Percentiles rank a stretch among this genome's conserved stretches.
phyloP scores from a whole-genome alignment of 352 stramenopile genomes.

The Pythium graminicola region DNA sequence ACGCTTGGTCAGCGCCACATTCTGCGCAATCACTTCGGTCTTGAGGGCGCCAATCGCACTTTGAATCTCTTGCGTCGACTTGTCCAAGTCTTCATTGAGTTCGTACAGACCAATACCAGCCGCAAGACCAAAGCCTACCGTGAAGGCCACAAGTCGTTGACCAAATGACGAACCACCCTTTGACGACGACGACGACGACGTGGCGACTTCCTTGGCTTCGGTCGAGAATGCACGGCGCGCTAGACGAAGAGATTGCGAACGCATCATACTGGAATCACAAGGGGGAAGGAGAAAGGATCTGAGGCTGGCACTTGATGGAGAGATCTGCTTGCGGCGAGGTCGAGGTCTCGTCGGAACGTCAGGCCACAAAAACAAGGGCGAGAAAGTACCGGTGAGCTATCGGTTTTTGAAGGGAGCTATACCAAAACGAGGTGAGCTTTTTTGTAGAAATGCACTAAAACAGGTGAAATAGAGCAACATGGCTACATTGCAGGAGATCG shows the following conservation, averaged over 20 bases:
- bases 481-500: constrained; percentile 8
- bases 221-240: constrained; percentile 48
- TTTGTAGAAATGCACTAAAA: neutral
- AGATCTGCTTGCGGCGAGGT: constrained; percentile 4
- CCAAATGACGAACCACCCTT: constrained; percentile 65
- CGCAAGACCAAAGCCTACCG: constrained; percentile 55
- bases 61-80: constrained; percentile 70
- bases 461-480: constrained; percentile 3
- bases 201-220: constrained; percentile 41
- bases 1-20: constrained; percentile 60
- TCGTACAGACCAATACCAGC: constrained; percentile 62
- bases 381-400: constrained; percentile 14
- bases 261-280: constrained; percentile 19
- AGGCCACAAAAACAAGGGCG: constrained; percentile 23
- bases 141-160: constrained; percentile 65
- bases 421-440: constrained; percentile 9
- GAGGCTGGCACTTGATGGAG: neutral
- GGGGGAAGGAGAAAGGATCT: neutral
- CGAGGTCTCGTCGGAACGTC: constrained; percentile 7
- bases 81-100: constrained; percentile 61
- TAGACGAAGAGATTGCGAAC: constrained; percentile 18
- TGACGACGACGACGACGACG: constrained; percentile 24
- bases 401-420: constrained; percentile 9
- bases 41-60: constrained; percentile 53
- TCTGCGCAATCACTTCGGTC: constrained; percentile 62